Conservation (phyloP, 352 stramenopile species). For the Phytopythium helicoides region DNA sequence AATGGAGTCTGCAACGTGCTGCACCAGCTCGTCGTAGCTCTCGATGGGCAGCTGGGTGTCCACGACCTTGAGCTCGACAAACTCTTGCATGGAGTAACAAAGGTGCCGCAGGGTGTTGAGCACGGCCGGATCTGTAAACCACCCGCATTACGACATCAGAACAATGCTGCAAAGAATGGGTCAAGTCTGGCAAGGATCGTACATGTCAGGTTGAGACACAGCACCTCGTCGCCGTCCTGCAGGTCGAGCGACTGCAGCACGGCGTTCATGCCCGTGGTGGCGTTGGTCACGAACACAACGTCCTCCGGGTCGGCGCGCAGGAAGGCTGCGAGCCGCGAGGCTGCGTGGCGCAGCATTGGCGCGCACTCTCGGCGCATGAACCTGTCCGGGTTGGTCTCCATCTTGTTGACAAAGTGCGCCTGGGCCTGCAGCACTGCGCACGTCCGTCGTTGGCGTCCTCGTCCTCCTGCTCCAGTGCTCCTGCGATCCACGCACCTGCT, state of each 20-base stretch:
- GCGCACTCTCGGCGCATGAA: constrained; percentile 75
- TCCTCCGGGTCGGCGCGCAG: constrained; percentile 73
- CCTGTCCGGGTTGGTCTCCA: constrained; percentile 85
- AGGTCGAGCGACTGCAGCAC: constrained; percentile 83
- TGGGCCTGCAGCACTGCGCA: constrained; percentile 68
- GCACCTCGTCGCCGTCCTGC: constrained; percentile 84
- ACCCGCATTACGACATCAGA: constrained; percentile 4
- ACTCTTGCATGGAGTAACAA: constrained; percentile 86
- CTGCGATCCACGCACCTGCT: constrained; percentile 22
- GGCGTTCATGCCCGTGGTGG: constrained; percentile 81
- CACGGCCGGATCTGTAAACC: constrained; percentile 61
- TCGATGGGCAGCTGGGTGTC: constrained; percentile 69
- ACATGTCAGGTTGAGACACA: constrained; percentile 88
- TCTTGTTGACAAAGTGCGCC: constrained; percentile 84
- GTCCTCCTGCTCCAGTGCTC: too few relatives aligned
- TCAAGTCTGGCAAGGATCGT: constrained; percentile 15
- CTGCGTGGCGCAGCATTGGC: constrained; percentile 57
- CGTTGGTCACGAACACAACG: constrained; percentile 85
- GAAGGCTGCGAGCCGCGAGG: constrained; percentile 60
- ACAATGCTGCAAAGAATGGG: too few relatives aligned
- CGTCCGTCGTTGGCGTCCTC: too few relatives aligned
- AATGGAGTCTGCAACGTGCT: constrained; percentile 72
- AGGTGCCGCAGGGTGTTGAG: constrained; percentile 82
- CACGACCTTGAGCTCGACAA: constrained; percentile 87
- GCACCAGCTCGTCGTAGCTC: constrained; percentile 65